phyloP scores from a whole-genome alignment of 2,329 filamentous ascomycete genomes.

The Lasiodiplodia hormozganensis region DNA sequence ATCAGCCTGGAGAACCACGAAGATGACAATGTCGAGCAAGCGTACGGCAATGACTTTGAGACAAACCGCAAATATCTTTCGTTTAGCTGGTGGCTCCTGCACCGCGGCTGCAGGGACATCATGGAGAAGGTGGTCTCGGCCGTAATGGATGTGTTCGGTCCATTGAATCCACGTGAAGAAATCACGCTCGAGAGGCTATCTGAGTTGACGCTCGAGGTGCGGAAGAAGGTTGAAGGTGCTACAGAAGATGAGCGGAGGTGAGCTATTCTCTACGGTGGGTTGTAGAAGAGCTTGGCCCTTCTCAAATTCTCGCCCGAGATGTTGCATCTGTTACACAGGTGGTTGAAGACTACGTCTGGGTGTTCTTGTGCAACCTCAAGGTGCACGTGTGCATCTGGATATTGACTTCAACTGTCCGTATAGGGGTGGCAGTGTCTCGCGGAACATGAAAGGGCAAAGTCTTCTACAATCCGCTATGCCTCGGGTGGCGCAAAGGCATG shows the following conservation, averaged over 20 bases:
- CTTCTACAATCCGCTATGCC: no score
- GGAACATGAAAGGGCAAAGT: no score
- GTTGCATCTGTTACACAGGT: no score
- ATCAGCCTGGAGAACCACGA: constrained; percentile 95
- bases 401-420: no score
- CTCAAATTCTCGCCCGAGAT: no score
- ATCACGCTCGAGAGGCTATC: constrained; percentile 81
- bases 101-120: constrained; percentile 85
- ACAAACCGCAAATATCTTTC: constrained; percentile 94
- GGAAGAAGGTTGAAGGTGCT: constrained; percentile 81
- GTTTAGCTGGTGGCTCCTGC: constrained; percentile 97
- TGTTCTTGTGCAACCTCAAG: no score
- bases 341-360: no score
- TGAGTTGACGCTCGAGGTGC: constrained; percentile 80
- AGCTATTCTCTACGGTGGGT: constrained; percentile 27
- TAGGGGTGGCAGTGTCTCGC: no score
- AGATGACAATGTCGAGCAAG: constrained; percentile 81
- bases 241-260: constrained; percentile 68
- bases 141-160: constrained; percentile 88
- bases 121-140: constrained; percentile 83
- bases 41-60: constrained; percentile 92
- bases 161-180: constrained; percentile 85
- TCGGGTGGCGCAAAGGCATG: background rate
- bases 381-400: background rate
- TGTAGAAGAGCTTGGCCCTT: no score